Evolutionary conservation across 2,329 filamentous ascomycete genomes (phyloP).

Genomic region (Pyrenophora seminiperda): DNA sequence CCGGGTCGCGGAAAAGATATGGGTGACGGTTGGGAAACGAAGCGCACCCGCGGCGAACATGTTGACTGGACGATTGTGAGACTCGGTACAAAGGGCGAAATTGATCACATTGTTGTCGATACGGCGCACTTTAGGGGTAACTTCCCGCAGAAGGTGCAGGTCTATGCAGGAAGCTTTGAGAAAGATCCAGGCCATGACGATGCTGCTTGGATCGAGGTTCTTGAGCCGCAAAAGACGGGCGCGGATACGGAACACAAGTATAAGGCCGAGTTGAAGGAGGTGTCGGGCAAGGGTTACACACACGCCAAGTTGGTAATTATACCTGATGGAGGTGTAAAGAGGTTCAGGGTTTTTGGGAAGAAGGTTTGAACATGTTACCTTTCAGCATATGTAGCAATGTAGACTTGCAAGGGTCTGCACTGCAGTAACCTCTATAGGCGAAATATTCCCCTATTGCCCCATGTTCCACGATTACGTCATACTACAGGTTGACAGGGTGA

Average conservation of each 20-base stretch:
- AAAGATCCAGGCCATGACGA: slow-evolving; percentile 63
- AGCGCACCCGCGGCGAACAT: slow-evolving; percentile 73
- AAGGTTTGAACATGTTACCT: slow-evolving; percentile 16
- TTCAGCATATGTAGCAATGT: no score
- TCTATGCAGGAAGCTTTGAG: slow-evolving; percentile 65
- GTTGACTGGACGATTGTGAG: slow-evolving; percentile 81
- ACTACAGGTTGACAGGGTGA: no score
- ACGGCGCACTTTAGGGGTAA: slow-evolving; percentile 85
- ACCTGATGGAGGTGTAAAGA: slow-evolving; percentile 90
- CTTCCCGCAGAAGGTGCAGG: slow-evolving; percentile 75
- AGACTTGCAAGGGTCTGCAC: no score
- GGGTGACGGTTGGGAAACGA: slow-evolving; percentile 88
- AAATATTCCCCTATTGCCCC: no score
- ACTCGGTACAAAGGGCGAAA: slow-evolving; percentile 68
- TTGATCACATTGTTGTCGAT: slow-evolving; percentile 73
- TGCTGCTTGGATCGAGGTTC: slow-evolving; percentile 68
- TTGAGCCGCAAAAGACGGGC: slow-evolving; percentile 69
- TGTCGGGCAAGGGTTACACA: slow-evolving; percentile 67
- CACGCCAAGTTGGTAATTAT: slow-evolving; percentile 92
- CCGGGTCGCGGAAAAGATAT: slow-evolving; percentile 81
- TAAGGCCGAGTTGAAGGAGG: slow-evolving; percentile 50
- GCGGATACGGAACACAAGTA: slow-evolving; percentile 76
- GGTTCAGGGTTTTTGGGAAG: slow-evolving; percentile 76
- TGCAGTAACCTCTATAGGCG: no score
- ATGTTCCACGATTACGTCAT: no score